Conservation (phyloP, 306 rosid species). For the Acacia confusa region DNA sequence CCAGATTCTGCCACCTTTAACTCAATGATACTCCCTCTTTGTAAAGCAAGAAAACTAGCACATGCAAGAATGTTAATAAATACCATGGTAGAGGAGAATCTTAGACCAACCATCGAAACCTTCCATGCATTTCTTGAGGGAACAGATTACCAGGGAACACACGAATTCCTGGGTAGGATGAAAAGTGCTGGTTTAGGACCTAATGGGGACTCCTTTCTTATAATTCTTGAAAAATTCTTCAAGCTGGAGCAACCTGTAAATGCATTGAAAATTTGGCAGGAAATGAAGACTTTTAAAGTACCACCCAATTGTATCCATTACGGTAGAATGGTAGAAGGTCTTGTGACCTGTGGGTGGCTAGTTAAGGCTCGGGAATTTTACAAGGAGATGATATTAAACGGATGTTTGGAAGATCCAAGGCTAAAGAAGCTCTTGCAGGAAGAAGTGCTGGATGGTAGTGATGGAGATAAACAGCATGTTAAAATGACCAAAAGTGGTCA, state of each 20-base stretch:
- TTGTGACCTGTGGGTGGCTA: slow-evolving; percentile 56
- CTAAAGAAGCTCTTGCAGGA: slow-evolving; percentile 60
- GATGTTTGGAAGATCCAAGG: slow-evolving; percentile 64
- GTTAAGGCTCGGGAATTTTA: slow-evolving; percentile 65
- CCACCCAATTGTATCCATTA: slow-evolving; percentile 58
- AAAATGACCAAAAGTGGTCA: slow-evolving; percentile 33
- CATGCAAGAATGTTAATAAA: slow-evolving; percentile 62
- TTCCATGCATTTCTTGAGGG: slow-evolving; percentile 80
- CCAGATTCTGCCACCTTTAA: slow-evolving; percentile 76
- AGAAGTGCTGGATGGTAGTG: slow-evolving; percentile 34
- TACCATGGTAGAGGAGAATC: slow-evolving; percentile 61
- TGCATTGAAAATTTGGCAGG: slow-evolving; percentile 67
- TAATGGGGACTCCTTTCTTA: slow-evolving; percentile 53
- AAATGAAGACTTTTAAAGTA: slow-evolving; percentile 57
- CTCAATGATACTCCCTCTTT: slow-evolving; percentile 73
- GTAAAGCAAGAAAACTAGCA: slow-evolving; percentile 60
- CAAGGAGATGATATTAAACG: slow-evolving; percentile 60
- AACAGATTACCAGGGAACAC: slow-evolving; percentile 56
- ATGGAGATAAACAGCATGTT: slow-evolving; percentile 29
- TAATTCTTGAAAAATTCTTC: slow-evolving; percentile 58
- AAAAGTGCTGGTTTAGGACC: slow-evolving; percentile 66
- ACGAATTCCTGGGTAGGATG: slow-evolving; percentile 67
- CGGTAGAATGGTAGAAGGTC: slow-evolving; percentile 63
- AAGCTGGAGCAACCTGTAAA: slow-evolving; percentile 61
- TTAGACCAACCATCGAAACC: slow-evolving; percentile 68